These are phyloP conservation scores for Reutealis trisperma DNA, from an alignment of 345 rosid species.

Conservation along the genomic window DNA sequence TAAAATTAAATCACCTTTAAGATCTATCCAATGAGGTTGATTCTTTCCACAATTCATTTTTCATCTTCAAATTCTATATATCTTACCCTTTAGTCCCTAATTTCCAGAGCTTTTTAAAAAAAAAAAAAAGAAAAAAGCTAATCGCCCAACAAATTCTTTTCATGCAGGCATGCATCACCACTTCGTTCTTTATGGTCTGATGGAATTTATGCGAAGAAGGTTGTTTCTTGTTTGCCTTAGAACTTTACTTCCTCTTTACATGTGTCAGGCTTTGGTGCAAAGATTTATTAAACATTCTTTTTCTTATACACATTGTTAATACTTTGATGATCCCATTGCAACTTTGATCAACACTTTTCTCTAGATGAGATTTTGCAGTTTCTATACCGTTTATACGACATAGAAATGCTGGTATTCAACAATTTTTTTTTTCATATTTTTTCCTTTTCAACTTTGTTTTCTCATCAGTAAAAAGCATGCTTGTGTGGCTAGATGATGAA, in stretches of 20 bases:
- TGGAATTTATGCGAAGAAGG: slow-evolving; percentile 91
- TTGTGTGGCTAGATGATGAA: neutral
- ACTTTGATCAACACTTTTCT: slow-evolving; percentile 81
- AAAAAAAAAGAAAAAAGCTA: too few species aligned
- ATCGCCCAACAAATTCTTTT: slow-evolving; percentile 4
- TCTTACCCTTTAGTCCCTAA: neutral
- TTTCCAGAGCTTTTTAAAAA: neutral
- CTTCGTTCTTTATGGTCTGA: slow-evolving; percentile 86
- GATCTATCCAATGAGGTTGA: neutral
- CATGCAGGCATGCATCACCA: slow-evolving; percentile 87
- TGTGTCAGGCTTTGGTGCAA: neutral
- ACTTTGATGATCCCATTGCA: slow-evolving; percentile 28
- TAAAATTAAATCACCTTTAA: neutral
- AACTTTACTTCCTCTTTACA: neutral
- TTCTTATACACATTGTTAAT: slow-evolving; percentile 5
- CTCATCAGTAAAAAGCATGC: neutral
- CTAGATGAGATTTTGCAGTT: slow-evolving; percentile 88
- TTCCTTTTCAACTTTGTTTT: neutral
- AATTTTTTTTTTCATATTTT: neutral
- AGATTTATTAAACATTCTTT: slow-evolving; percentile 3
- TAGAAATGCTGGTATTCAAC: slow-evolving; percentile 80
- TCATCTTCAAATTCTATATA: neutral
- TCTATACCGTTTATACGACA: slow-evolving; percentile 88
- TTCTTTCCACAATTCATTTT: neutral
- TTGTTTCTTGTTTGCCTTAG: slow-evolving; percentile 30